Conservation (phyloP, 2,329 filamentous ascomycete genomes). For the Talaromyces atroroseus region DNA sequence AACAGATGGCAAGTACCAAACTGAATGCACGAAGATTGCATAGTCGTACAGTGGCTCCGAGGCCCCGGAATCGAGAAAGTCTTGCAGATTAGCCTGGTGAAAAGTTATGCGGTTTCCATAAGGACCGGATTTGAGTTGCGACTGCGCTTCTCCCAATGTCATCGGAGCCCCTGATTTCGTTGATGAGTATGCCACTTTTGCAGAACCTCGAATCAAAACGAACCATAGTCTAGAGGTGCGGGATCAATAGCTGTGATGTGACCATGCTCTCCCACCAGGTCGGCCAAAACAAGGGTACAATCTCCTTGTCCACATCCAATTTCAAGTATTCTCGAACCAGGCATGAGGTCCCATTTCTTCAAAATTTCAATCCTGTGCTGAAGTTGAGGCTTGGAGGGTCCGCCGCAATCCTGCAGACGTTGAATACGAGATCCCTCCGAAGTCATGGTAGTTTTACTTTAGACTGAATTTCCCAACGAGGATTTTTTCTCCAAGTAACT, state of each 20-base stretch:
- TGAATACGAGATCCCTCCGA: too few relatives aligned
- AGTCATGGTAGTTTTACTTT: too few relatives aligned
- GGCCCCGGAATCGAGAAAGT: not conserved
- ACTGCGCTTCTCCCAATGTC: slow-evolving; percentile 7
- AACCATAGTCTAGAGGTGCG: slow-evolving; percentile 45
- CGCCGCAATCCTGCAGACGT: too few relatives aligned
- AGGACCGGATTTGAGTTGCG: not conserved
- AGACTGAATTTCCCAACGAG: too few relatives aligned
- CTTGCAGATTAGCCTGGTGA: not conserved
- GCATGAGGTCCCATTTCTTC: slow-evolving; percentile 18
- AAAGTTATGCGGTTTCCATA: slow-evolving; percentile 6
- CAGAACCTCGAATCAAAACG: not conserved
- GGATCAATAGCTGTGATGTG: slow-evolving; percentile 51
- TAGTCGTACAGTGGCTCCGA: not conserved
- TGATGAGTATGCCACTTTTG: not conserved
- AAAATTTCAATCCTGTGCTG: slow-evolving; percentile 13
- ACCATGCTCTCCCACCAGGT: slow-evolving; percentile 41
- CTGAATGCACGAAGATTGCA: not conserved
- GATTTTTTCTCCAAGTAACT: too few relatives aligned
- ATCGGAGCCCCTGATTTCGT: slow-evolving; percentile 1
- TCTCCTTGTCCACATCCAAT: slow-evolving; percentile 58
- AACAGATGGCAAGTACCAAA: slow-evolving; percentile 1
- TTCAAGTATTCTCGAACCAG: slow-evolving; percentile 47
- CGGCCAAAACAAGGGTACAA: slow-evolving; percentile 50
- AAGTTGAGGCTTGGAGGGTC: too few relatives aligned